phyloP scores from a whole-genome alignment of 306 rosid species.

The Adenanthera pavonina region DNA sequence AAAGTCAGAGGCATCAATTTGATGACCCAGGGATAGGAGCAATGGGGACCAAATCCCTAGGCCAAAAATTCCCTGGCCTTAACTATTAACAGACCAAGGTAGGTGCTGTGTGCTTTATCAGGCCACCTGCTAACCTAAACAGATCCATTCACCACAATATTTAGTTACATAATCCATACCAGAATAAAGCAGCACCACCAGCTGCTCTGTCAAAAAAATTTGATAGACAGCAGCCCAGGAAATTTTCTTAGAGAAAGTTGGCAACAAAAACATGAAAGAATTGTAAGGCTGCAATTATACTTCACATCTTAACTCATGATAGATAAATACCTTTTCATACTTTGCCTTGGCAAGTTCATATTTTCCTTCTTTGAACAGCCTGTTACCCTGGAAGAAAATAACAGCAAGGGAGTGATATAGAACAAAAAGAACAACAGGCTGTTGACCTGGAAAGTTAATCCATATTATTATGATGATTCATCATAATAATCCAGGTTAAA shows the following conservation, averaged over 20 bases:
- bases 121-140: slow-evolving; percentile 8
- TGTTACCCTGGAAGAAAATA: slow-evolving; percentile 78
- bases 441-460: no score
- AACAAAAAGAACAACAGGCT: neutral
- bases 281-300: neutral
- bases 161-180: neutral
- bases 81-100: slow-evolving; percentile 7
- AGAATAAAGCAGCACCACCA: slow-evolving; percentile 20
- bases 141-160: slow-evolving; percentile 10
- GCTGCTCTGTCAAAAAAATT: slow-evolving; percentile 18
- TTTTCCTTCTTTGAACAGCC: slow-evolving; percentile 95
- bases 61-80: neutral
- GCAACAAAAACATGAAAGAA: slow-evolving; percentile 21
- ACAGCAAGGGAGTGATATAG: slow-evolving; percentile 24
- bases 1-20: neutral
- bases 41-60: slow-evolving; percentile 16
- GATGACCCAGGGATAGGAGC: neutral
- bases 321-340: slow-evolving; percentile 81
- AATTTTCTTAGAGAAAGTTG: neutral
- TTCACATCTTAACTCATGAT: slow-evolving; percentile 12
- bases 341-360: slow-evolving; percentile 95
- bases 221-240: slow-evolving; percentile 17
- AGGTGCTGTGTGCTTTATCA: neutral
- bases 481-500: neutral
- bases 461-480: neutral